These are phyloP conservation scores for Sonneratia caseolaris DNA, from an alignment of 345 rosid species.

Conservation along the genomic window DNA sequence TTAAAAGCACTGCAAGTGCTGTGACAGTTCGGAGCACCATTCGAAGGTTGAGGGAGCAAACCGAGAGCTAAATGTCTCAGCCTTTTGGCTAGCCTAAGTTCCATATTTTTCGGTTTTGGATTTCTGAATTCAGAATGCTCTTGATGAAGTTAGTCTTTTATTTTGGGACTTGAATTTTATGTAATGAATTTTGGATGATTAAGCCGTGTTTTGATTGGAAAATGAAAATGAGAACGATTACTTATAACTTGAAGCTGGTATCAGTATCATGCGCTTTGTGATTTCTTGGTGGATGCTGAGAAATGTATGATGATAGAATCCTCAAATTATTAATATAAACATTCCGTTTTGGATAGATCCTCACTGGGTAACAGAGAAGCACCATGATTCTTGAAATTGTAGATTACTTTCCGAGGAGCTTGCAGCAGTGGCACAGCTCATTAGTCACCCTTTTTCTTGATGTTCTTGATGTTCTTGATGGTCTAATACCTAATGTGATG, in stretches of 20 bases:
- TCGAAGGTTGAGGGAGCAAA: constrained; percentile 86
- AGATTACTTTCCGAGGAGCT: too few species aligned
- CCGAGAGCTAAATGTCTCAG: constrained; percentile 49
- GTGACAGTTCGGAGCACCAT: constrained; percentile 90
- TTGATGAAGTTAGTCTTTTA: not conserved
- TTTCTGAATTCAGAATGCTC: not conserved
- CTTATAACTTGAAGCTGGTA: not conserved
- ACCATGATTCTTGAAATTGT: too few species aligned
- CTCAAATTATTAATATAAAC: too few species aligned
- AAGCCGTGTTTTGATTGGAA: not conserved
- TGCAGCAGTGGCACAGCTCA: too few species aligned
- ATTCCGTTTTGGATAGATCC: too few species aligned
- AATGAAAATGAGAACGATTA: not conserved
- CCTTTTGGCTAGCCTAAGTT: not conserved
- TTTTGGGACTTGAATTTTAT: not conserved
- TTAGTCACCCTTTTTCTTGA: too few species aligned
- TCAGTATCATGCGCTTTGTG: too few species aligned
- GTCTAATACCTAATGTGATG: too few species aligned
- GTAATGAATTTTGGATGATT: not conserved
- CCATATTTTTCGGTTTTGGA: not conserved
- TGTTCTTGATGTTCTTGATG: too few species aligned
- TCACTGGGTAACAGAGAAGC: too few species aligned
- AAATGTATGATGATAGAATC: too few species aligned
- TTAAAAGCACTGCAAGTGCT: constrained; percentile 21
- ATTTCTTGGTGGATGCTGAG: too few species aligned